Base-by-base conservation (phyloP, 768 basidiomycete species). In the Fomitopsis pulvina region DNA sequence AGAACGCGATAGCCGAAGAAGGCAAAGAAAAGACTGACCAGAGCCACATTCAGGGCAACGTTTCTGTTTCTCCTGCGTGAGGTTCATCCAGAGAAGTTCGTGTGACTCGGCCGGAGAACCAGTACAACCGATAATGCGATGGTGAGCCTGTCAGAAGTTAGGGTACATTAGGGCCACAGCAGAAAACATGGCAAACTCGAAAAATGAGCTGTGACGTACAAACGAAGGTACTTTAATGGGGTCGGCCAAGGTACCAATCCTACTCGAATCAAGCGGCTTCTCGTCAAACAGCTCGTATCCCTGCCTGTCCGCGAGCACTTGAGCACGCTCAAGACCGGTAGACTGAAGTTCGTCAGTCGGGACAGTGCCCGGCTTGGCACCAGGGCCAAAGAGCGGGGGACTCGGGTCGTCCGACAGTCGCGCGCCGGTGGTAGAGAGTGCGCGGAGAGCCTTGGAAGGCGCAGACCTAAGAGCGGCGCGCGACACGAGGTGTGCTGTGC, bases 11-110 rank as follows among this genome's bases (percentile, higher is more conserved):
- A n/a, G n/a, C n/a, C 25, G 14, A 44, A 16, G 40, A 41, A 37
- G 11, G 34, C 16, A 28, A 43, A n/a, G 16, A 9, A 41, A 25
- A 41, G 22, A 25, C 83, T 45, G 62, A 94, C 92, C 90, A 49
- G 86, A 92, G 59, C 94, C 94, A 58, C 94, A 97, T 71, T 97
- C 94, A 11, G 80, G 74, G 81, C 94, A 97, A 65, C 94, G 87
- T 55, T 75, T 73, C 57, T 77, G 73, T 67, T 83, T 81, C 60
- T 85, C 75, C 59, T 80, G 76, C 52, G 68, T 75, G 59, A 88
- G 56, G 53, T 64, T 77, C 66, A 92, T 81, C 94, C 94, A 97
- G 60, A 83, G 74, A 47, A 93, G 76, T 60, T 97, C 92, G 71
- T 97, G 95, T 28, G 92, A 94, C 69, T 98, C 95, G 40, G 87